Evolutionary conservation across 164 flowering plant genomes (phyloP).

Genomic region (Aristolochia californica): DNA sequence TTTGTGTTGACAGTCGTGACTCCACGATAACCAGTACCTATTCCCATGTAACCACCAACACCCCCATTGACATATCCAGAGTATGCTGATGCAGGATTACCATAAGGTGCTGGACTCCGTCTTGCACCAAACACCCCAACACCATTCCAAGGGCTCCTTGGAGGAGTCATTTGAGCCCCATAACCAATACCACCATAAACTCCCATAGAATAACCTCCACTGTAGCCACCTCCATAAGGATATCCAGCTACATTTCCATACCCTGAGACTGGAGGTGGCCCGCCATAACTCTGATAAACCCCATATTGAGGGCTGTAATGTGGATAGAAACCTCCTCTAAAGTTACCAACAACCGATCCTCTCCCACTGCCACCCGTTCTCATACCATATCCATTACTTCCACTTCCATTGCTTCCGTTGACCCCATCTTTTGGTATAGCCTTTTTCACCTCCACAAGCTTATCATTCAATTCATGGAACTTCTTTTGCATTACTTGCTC

Average conservation of each 20-base stretch:
- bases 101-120: slow-evolving; percentile 7
- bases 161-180: slow-evolving; percentile 5
- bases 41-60: slow-evolving; percentile 18
- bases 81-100: slow-evolving; percentile 5
- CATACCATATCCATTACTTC: background rate
- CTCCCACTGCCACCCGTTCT: slow-evolving; percentile 4
- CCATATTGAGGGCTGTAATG: slow-evolving; percentile 11
- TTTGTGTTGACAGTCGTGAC: slow-evolving; percentile 15
- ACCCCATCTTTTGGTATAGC: slow-evolving; percentile 51
- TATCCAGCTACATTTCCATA: slow-evolving; percentile 6
- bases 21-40: slow-evolving; percentile 12
- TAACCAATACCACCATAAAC: slow-evolving; percentile 12
- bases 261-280: slow-evolving; percentile 6
- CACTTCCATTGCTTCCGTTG: slow-evolving; percentile 1
- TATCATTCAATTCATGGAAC: slow-evolving; percentile 50
- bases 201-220: slow-evolving; percentile 6
- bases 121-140: slow-evolving; percentile 6
- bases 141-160: slow-evolving; percentile 15
- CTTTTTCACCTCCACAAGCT: slow-evolving; percentile 66
- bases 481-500: slow-evolving; percentile 41
- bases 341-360: slow-evolving; percentile 4
- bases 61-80: slow-evolving; percentile 35
- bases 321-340: slow-evolving; percentile 3
- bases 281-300: slow-evolving; percentile 6
- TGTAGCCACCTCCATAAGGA: slow-evolving; percentile 3